Conservation (phyloP, 176 grass and related monocot genomes). For the Chrysopogon serrulatus region DNA sequence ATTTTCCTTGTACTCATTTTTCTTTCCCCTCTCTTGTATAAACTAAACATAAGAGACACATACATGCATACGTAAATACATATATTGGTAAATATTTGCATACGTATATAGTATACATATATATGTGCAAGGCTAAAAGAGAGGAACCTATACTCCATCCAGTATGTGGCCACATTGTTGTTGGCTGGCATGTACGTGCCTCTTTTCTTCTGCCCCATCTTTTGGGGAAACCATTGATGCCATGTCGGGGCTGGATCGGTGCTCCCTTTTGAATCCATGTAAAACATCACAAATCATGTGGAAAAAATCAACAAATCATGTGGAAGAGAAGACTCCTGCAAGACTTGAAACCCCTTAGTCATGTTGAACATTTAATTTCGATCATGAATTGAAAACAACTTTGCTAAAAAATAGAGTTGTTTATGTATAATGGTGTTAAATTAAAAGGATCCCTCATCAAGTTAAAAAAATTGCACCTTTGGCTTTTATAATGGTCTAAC, state of each 20-base stretch:
- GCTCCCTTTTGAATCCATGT: not conserved
- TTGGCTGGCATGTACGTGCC: slow-evolving; percentile 36
- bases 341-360: not conserved
- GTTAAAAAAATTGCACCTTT: too few species aligned
- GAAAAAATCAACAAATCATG: not conserved
- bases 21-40: slow-evolving; percentile 41
- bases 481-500: too few species aligned
- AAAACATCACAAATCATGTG: not conserved
- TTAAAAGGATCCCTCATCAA: too few species aligned
- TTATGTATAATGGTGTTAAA: too few species aligned
- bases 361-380: not conserved
- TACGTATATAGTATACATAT: not conserved
- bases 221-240: slow-evolving; percentile 37
- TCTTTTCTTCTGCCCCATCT: slow-evolving; percentile 34
- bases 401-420: not conserved
- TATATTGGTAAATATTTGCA: slow-evolving; percentile 44
- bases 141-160: not conserved
- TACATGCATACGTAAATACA: slow-evolving; percentile 54
- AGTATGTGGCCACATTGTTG: slow-evolving; percentile 25
- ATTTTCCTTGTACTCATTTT: slow-evolving; percentile 46
- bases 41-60: slow-evolving; percentile 64
- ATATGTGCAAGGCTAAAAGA: not conserved
- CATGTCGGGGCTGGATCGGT: slow-evolving; percentile 1
- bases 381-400: not conserved
- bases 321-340: not conserved